Base-by-base conservation (phyloP, 345 rosid species). In the Anastatica hierochuntica region DNA sequence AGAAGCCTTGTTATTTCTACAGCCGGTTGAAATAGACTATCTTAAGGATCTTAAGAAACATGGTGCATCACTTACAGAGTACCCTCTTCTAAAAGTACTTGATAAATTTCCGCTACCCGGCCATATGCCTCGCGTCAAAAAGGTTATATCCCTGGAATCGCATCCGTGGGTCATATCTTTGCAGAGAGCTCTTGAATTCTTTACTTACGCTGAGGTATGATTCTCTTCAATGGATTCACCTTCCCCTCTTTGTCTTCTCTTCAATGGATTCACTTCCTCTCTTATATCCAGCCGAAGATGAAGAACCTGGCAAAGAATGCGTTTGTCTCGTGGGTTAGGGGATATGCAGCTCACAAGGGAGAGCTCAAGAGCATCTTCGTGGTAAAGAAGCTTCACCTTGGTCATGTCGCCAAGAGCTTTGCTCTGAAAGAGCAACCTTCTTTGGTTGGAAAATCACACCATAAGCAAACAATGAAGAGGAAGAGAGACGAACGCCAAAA, bases 351-450 rank as follows among this genome's bases (percentile, higher is more conserved):
- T 21, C 88, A 88, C 57, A 82, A 85, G 3, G 97, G 97, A 48
- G 97, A 88, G 56, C 82, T 92, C 53, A 88, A 88, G 66, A 72
- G 82, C 45, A 88, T 85, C 4, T 92, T 88, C 47, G 72, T 77
- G 74, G 83, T 83, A 66, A 88, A 92, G 79, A 88, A 81, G 54
- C 97, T 92, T 74, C 97, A 92, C 57, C 56, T 92, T 23, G 98
- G 98, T 44, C 96, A 92, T 67, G 97, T 81, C n/a, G 96, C 97
- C 14, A 92, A 80, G 69, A 88, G 98, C 74, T 92, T 92, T 71
- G 95, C 88, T 17, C 49, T 92, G 63, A 85, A 78, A 74, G 95
- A 92, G 21, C 95, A 84, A 46, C 96, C 96, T 6, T 88, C 98
- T 7, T 63, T 85, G 63, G 95, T 92, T 5, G 95, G 89, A 3